Conservation (phyloP, 1,139 yeast genomes). For the Hemisphaericaspora xylanilytica region DNA sequence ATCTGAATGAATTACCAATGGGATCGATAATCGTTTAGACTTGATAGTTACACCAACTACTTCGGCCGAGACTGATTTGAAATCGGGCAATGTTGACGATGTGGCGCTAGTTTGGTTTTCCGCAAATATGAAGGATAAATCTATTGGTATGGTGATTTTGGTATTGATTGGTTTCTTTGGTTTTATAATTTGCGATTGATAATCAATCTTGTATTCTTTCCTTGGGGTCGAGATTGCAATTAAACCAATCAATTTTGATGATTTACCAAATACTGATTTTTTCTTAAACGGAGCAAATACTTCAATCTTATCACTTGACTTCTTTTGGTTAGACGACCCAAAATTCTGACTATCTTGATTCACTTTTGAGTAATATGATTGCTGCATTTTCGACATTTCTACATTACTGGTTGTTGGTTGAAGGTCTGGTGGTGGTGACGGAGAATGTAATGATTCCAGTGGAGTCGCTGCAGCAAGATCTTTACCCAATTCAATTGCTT, state of each 20-base stretch:
- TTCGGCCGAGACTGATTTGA: slow-evolving; percentile 31
- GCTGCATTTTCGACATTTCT: slow-evolving; percentile 31
- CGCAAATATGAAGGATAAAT: slow-evolving; percentile 22
- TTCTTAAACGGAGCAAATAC: slow-evolving; percentile 33
- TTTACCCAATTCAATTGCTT: slow-evolving; percentile 25
- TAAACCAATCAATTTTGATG: slow-evolving; percentile 33
- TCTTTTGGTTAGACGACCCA: slow-evolving; percentile 5
- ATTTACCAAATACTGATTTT: slow-evolving; percentile 29
- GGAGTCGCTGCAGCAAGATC: slow-evolving; percentile 12
- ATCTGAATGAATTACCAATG: slow-evolving; percentile 36
- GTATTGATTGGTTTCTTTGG: slow-evolving; percentile 12
- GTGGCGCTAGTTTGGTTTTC: slow-evolving; percentile 17
- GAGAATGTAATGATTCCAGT: not conserved
- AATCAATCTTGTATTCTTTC: slow-evolving; percentile 24
- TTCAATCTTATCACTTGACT: slow-evolving; percentile 21
- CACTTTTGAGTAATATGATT: slow-evolving; percentile 28
- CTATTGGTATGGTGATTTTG: slow-evolving; percentile 26
- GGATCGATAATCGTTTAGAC: slow-evolving; percentile 35
- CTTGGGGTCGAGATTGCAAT: slow-evolving; percentile 34
- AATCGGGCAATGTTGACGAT: slow-evolving; percentile 25
- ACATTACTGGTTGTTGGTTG: slow-evolving; percentile 22
- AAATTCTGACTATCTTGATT: slow-evolving; percentile 7
- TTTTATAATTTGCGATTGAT: slow-evolving; percentile 15
- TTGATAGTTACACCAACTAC: slow-evolving; percentile 31
- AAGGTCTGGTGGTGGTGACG: slow-evolving; percentile 5